phyloP scores from a whole-genome alignment of 495 filamentous ascomycete species.

The Umbilicaria muhlenbergii region DNA sequence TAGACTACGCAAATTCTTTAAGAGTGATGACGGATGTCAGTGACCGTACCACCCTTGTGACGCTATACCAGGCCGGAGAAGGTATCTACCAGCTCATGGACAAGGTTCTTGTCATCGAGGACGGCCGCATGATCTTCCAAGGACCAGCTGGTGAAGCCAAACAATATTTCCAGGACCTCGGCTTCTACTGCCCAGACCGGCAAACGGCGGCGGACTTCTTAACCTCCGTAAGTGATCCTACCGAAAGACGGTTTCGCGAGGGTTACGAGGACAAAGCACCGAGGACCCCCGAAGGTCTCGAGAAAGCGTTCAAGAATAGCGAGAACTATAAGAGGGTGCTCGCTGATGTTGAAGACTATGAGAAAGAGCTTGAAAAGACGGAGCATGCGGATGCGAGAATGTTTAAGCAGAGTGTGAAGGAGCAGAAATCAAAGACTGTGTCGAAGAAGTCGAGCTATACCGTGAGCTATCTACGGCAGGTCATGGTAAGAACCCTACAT shows the following conservation, averaged over 20 bases:
- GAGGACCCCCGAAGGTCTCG: constrained; percentile 45
- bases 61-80: constrained; percentile 72
- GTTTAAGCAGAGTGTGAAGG: constrained; percentile 53
- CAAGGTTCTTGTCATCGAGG: constrained; percentile 54
- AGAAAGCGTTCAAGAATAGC: constrained; percentile 41
- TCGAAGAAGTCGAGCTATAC: constrained; percentile 56
- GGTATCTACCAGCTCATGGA: constrained; percentile 74
- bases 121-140: constrained; percentile 49
- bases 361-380: constrained; percentile 40
- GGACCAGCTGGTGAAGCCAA: constrained; percentile 46
- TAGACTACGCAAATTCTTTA: constrained; percentile 64
- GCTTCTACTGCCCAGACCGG: constrained; percentile 49
- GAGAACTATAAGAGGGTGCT: constrained; percentile 35
- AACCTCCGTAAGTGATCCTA: constrained; percentile 60
- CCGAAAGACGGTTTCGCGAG: constrained; percentile 46
- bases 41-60: constrained; percentile 67
- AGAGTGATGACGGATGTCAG: constrained; percentile 74
- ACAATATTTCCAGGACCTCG: constrained; percentile 53
- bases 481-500: constrained; percentile 28
- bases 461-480: constrained; percentile 33
- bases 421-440: constrained; percentile 51
- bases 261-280: constrained; percentile 49
- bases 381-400: constrained; percentile 47
- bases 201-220: constrained; percentile 63
- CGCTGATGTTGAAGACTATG: constrained; percentile 42